Base-by-base conservation (phyloP, 495 filamentous ascomycete genomes). In the Chaetomidium leptoderma region DNA sequence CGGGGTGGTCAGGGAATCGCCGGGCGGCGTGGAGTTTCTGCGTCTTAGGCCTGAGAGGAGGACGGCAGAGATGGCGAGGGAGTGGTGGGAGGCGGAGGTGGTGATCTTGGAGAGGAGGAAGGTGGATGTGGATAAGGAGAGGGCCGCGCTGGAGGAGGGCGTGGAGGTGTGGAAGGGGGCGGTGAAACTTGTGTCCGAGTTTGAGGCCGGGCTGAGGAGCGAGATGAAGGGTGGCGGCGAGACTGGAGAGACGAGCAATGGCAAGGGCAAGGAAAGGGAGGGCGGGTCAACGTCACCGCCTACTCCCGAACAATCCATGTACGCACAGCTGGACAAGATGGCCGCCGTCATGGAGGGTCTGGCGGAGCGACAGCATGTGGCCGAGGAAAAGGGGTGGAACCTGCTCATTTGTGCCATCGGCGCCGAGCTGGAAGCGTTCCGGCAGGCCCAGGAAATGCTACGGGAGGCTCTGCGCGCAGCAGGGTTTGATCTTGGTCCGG, bases 361-460 rank as follows among this genome's bases (percentile, higher is more conserved):
- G n/a, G 82, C 86, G 52, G 72, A 77, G 35, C 78, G 77, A 7
- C 65, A 86, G n/a, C 77, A 80, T 16, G 70, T 79, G 33, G 87
- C 85, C 0, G 78, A 86, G 53, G 77, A 80, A 4, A 81, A 80
- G 53, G 81, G 84, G 7, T 98, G 93, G 93, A 97, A 89, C 39
- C 72, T 97, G 26, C 76, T 98, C 24, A 82, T 96, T 23, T 92
- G 87, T 56, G 91, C 89, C 56, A 85, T 97, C 57, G 87, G 91
- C 4, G 90, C 93, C 1, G 93, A 98, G 64, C 68, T 96, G 4
- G 88, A 92, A 62, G 92, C 95, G 8, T 83, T 96, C 52, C 77
- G 72, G 49, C 85, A 91, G 64, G 88, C 86, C 10, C 78, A 81
- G 54, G 72, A 72, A 2, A 78, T 95, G 60, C 73, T 97, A 48